Base-by-base conservation (phyloP, 331 rosid species). In the Dryas integrifolia region DNA sequence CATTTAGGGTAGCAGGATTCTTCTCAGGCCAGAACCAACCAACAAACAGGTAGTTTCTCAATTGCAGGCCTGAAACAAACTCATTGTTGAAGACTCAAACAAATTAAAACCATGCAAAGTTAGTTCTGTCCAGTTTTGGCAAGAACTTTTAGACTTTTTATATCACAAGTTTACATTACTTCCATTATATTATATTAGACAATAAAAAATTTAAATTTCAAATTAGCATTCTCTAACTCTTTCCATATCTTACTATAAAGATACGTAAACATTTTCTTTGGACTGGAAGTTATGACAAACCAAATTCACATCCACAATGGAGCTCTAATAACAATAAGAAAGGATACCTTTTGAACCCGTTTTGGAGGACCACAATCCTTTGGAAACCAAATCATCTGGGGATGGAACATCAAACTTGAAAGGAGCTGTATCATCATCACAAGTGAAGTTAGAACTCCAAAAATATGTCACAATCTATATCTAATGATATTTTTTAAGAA, bases 361-460 rank as follows among this genome's bases (percentile, higher is more conserved):
- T 91, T 86, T 94, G 76, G 97, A 82, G 76, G 92, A 84, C 69
- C 61, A 83, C 78, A 91, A 63, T 49, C 98, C 97, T 15, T 79
- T 72, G 66, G 83, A 67, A 69, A 94, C 96, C 79, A 84, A 68
- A 74, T 91, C 97, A 85, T 94, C 98, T 24, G 98, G 98, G 77
- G 98, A 94, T 73, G 97, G 98, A 84, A 71, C 83, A 68, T 91
- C 84, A 70, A 91, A 94, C 87, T 89, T 88, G 96, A 94, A 91
- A 68, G 97, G 85, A 80, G 76, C 98, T 94, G 96, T 50, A 52
- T 43, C 76, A 53, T 56, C 69, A 75, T 65, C 56, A 18, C 70
- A 79, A 56, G 35, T 45, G 63, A 72, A 38, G 70, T 85, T 76
- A 85, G 78, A 72, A 53, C 72, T 64, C 64, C 26, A 11, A 2